Conservation (phyloP, 129 eudicot genomes). For the Cynara cardunculus region DNA sequence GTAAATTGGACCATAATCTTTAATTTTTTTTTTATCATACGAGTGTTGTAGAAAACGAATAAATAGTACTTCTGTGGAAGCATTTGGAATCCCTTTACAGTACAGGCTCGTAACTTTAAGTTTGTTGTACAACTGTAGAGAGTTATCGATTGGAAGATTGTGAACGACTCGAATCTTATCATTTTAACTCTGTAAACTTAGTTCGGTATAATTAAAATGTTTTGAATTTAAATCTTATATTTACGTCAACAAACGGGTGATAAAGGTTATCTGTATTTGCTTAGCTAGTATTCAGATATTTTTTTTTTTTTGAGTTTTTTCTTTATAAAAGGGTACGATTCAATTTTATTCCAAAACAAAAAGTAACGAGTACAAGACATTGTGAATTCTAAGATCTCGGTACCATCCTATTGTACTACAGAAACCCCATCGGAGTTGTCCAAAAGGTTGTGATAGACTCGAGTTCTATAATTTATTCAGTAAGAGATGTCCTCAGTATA, state of each 20-base stretch:
- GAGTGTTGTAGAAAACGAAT: background rate
- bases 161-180: background rate
- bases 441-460: background rate
- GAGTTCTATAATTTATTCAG: background rate
- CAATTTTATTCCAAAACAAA: background rate
- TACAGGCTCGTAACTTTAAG: background rate
- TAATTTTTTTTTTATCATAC: background rate
- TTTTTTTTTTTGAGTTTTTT: too few species aligned
- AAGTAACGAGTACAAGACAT: background rate
- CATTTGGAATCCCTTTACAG: background rate
- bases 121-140: background rate
- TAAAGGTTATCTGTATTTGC: background rate
- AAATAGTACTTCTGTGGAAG: background rate
- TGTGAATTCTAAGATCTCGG: background rate
- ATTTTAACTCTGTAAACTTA: background rate
- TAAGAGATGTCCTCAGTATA: too few species aligned
- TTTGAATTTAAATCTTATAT: background rate
- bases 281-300: background rate
- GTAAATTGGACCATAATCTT: background rate
- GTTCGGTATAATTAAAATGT: background rate
- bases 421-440: background rate
- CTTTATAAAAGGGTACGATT: background rate
- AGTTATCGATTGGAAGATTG: background rate
- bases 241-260: background rate
- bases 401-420: background rate